Conservation (phyloP, 2,329 filamentous ascomycete species). For the Pyrenochaeta sp. region DNA sequence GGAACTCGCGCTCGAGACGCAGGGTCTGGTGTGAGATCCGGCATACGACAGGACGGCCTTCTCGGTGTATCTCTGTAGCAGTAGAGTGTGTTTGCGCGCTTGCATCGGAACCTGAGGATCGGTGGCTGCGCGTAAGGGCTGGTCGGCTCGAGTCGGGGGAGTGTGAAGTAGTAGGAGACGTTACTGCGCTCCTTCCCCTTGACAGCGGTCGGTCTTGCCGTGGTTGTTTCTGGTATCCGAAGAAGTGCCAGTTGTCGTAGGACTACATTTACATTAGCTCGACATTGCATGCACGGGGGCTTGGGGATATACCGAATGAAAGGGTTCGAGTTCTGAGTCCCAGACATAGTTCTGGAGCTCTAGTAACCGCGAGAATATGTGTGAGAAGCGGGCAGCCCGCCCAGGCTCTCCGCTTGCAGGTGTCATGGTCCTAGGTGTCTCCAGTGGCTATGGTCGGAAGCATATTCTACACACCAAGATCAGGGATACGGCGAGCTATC, state of each 20-base stretch:
- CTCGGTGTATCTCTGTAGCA: slow-evolving; percentile 52
- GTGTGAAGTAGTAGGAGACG: slow-evolving; percentile 35
- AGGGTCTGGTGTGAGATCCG: slow-evolving; percentile 83
- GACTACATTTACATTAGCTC: slow-evolving; percentile 57
- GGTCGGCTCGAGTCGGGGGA: slow-evolving; percentile 44
- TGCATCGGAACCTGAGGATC: slow-evolving; percentile 47
- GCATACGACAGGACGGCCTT: slow-evolving; percentile 71
- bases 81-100: slow-evolving; percentile 58
- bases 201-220: slow-evolving; percentile 30
- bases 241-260: slow-evolving; percentile 84
- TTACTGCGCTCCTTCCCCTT: slow-evolving; percentile 33
- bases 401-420: slow-evolving; percentile 10
- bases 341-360: slow-evolving; percentile 52
- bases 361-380: slow-evolving; percentile 46
- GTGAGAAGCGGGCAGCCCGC: slow-evolving; percentile 37
- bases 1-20: slow-evolving; percentile 85
- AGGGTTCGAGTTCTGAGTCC: slow-evolving; percentile 54
- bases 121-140: slow-evolving; percentile 35
- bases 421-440: slow-evolving; percentile 27
- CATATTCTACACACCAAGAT: slow-evolving; percentile 9
- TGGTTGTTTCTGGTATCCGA: slow-evolving; percentile 46
- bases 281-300: not conserved
- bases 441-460: not conserved
- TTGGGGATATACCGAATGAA: slow-evolving; percentile 54
- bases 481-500: not conserved